Conservation (phyloP, 1,284 basidiomycete genomes). For the Ganoderma meredithae region DNA sequence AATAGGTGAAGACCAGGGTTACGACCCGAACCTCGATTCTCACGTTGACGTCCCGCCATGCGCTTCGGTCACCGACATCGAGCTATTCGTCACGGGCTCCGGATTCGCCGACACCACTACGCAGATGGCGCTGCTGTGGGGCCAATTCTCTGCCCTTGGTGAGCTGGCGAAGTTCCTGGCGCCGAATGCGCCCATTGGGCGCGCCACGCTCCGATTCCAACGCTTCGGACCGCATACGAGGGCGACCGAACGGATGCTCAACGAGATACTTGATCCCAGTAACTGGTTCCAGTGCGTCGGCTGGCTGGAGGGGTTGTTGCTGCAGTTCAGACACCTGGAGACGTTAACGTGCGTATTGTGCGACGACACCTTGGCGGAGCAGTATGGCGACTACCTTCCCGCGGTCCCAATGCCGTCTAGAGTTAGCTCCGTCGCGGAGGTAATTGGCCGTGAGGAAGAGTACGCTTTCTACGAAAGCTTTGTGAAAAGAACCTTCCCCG, state of each 20-base stretch:
- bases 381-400: not conserved
- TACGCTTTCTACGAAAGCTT: not conserved
- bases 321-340: not conserved
- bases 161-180: not conserved
- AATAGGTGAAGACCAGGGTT: not conserved
- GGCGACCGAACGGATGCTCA: not conserved
- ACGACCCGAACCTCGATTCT: not conserved
- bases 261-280: not conserved
- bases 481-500: not conserved
- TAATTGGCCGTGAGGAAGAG: not conserved
- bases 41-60: not conserved
- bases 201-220: not conserved
- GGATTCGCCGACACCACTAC: not conserved
- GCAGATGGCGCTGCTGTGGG: not conserved
- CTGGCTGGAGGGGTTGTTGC: not conserved
- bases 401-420: not conserved
- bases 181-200: not conserved
- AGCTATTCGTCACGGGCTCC: not conserved
- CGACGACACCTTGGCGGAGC: not conserved
- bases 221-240: not conserved
- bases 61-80: not conserved
- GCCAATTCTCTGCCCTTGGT: not conserved
- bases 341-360: not conserved
- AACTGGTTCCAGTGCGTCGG: not conserved
- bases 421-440: not conserved